A percentile compares a stretch with the other conserved stretches of the same genome.
phyloP scores from a whole-genome alignment of 2,329 filamentous ascomycete species.

The Rosellinia necatrix region DNA sequence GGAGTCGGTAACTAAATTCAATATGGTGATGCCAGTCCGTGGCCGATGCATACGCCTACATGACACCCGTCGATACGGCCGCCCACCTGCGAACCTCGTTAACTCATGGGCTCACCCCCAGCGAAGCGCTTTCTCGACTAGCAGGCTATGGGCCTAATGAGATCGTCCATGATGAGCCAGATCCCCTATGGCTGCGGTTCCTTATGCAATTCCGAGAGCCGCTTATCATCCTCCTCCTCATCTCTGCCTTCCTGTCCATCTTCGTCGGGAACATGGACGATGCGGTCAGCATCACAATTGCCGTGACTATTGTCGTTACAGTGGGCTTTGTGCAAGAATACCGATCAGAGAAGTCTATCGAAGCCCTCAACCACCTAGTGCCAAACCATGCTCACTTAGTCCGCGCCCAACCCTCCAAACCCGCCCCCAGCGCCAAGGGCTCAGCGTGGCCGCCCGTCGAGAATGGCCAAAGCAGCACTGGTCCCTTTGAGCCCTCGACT shows the following conservation, averaged over 20 bases:
- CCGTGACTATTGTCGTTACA: conserved; percentile 94
- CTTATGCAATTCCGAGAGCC: conserved; percentile 97
- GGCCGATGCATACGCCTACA: conserved; percentile 65
- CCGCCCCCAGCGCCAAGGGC: conserved; percentile 42
- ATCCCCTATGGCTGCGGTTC: conserved; percentile 94
- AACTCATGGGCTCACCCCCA: conserved; percentile 76
- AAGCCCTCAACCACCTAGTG: conserved; percentile 90
- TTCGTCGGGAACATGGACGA: conserved; percentile 94
- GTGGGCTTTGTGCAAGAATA: conserved; percentile 98
- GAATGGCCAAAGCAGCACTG: conserved; percentile 53
- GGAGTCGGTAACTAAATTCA: conserved; percentile 4
- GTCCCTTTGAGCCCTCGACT: conserved; percentile 52
- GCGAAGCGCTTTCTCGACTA: conserved; percentile 79
- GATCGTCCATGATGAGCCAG: conserved; percentile 89
- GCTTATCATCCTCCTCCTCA: conserved; percentile 87
- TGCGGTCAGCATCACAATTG: conserved; percentile 91
- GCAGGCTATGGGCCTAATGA: conserved; percentile 88
- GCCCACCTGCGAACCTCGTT: conserved; percentile 81
- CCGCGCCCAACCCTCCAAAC: conserved; percentile 56
- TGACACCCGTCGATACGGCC: conserved; percentile 80
- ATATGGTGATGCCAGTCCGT: conserved; percentile 46
- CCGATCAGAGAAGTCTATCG: conserved; percentile 93
- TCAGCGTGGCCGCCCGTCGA: conserved; percentile 55
- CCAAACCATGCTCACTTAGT: conserved; percentile 97
- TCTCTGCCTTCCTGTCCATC: conserved; percentile 85